Conservation (phyloP, 176 grass and related monocot genomes). For the Paspalum vaginatum region DNA sequence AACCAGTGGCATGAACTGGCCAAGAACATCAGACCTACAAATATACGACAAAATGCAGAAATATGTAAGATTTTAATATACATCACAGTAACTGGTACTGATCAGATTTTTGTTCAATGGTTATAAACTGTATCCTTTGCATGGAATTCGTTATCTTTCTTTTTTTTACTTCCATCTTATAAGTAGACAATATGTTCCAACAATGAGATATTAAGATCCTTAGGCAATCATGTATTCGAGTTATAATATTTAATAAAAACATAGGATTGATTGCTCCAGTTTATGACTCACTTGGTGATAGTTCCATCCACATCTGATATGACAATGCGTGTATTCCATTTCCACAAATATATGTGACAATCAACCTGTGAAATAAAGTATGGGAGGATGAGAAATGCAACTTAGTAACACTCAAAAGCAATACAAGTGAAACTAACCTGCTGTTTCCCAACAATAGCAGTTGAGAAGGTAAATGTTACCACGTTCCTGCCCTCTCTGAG, state of each 20-base stretch:
- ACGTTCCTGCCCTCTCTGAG: constrained; percentile 87
- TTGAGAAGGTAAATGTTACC: constrained; percentile 89
- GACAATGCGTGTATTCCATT: constrained; percentile 85
- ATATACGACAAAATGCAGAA: constrained; percentile 32
- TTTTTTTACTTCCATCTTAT: neutral
- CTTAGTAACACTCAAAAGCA: constrained; percentile 18
- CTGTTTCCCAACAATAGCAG: constrained; percentile 84
- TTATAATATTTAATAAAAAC: constrained; percentile 24
- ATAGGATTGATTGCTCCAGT: constrained; percentile 2
- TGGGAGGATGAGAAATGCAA: constrained; percentile 27
- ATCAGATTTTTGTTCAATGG: constrained; percentile 5
- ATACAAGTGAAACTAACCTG: constrained; percentile 54
- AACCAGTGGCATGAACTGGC: constrained; percentile 97
- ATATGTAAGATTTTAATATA: constrained; percentile 9
- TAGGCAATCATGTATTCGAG: neutral
- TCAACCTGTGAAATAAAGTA: constrained; percentile 67
- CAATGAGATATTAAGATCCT: neutral
- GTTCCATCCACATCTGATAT: constrained; percentile 99
- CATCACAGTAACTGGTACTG: neutral
- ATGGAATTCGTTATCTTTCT: constrained; percentile 4
- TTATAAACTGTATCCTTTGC: neutral
- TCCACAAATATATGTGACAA: constrained; percentile 93
- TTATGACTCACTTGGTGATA: constrained; percentile 87
- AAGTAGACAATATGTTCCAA: constrained; percentile 24
- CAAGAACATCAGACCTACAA: constrained; percentile 94